A percentile compares a stretch with the other conserved stretches of the same genome.
Conservation (phyloP, 208 protist genomes). For the Crithidia fasciculata region DNA sequence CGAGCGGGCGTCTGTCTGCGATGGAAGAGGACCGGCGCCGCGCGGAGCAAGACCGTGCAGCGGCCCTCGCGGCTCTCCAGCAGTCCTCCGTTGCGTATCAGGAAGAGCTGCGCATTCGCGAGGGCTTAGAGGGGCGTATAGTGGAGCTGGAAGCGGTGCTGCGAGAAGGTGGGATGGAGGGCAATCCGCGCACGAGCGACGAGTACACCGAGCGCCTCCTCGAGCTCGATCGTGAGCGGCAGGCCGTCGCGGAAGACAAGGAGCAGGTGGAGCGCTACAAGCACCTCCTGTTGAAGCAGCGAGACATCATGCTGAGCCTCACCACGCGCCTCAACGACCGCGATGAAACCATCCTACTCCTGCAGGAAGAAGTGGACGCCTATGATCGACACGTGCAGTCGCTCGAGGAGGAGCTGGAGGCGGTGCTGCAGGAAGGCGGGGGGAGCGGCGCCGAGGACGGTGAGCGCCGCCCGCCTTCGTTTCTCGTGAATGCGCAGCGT, state of each 20-base stretch:
- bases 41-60: slow-evolving; percentile 49
- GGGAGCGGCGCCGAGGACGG: not conserved
- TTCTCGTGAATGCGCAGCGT: slow-evolving; percentile 22
- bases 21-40: slow-evolving; percentile 43
- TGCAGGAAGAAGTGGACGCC: slow-evolving; percentile 90
- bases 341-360: slow-evolving; percentile 89
- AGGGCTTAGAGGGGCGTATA: slow-evolving; percentile 58
- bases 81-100: slow-evolving; percentile 49
- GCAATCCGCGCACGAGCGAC: slow-evolving; percentile 50
- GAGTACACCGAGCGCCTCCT: slow-evolving; percentile 72
- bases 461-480: slow-evolving; percentile 11
- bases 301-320: slow-evolving; percentile 96
- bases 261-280: slow-evolving; percentile 95
- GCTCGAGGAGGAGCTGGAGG: slow-evolving; percentile 71
- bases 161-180: slow-evolving; percentile 53
- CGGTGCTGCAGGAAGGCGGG: slow-evolving; percentile 15
- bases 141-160: slow-evolving; percentile 60
- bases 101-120: slow-evolving; percentile 46
- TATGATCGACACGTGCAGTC: slow-evolving; percentile 82
- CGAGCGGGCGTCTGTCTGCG: slow-evolving; percentile 25
- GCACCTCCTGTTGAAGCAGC: slow-evolving; percentile 95
- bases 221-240: slow-evolving; percentile 85
- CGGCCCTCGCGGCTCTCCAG: slow-evolving; percentile 62
- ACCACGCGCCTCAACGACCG: slow-evolving; percentile 93
- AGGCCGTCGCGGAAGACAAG: slow-evolving; percentile 88